phyloP scores from a whole-genome alignment of 306 rosid species.

The Canavalia ensiformis region DNA sequence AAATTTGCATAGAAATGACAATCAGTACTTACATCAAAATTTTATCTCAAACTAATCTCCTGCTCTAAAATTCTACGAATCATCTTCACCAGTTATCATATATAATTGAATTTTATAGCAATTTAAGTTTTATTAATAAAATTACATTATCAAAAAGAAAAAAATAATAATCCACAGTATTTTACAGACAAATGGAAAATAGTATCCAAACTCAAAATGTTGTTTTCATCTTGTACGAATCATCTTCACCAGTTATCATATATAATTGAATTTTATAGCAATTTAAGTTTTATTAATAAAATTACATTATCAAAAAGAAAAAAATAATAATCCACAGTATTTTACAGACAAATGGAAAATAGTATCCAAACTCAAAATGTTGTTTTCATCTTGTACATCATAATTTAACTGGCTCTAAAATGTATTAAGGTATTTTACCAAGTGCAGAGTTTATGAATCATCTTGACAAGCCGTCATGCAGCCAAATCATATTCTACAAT shows the following conservation, averaged over 20 bases:
- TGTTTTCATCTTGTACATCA: constrained; percentile 3
- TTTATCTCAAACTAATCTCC: neutral
- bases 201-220: constrained; percentile 18
- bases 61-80: neutral
- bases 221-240: neutral
- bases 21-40: neutral
- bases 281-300: neutral
- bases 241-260: neutral
- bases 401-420: constrained; percentile 16
- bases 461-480: constrained; percentile 33
- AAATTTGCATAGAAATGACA: neutral
- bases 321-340: neutral
- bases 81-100: neutral
- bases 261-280: constrained; percentile 20
- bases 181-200: constrained; percentile 15
- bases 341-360: constrained; percentile 15
- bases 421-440: constrained; percentile 32
- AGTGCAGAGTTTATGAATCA: constrained; percentile 43
- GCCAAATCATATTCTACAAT: constrained; percentile 76
- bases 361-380: constrained; percentile 19
- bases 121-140: neutral
- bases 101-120: constrained; percentile 20
- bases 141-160: neutral
- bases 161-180: neutral
- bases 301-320: neutral